phyloP scores from a whole-genome alignment of 768 basidiomycete genomes.

The Tricholoma furcatifolium region DNA sequence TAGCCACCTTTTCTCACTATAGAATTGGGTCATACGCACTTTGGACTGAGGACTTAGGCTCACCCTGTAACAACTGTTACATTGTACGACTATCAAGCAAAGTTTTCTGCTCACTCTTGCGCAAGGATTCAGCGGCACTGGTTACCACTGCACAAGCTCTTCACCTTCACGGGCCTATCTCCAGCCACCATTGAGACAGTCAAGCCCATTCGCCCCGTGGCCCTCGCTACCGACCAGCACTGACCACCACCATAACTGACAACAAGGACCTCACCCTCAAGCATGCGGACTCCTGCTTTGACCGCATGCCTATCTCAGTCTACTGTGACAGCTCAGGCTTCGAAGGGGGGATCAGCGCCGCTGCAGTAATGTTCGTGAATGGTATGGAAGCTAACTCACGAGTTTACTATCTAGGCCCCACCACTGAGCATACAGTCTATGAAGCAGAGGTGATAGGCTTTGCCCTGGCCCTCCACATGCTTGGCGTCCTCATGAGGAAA shows the following conservation, averaged over 20 bases:
- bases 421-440: conserved; percentile 7
- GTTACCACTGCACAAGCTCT: background rate
- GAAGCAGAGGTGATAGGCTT: conserved; percentile 1
- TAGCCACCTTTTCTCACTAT: too few species aligned
- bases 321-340: conserved; percentile 11
- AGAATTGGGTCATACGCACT: too few species aligned
- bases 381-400: background rate
- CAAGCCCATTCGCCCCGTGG: background rate
- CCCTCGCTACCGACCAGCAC: background rate
- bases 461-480: background rate
- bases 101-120: background rate
- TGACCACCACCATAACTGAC: background rate
- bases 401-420: conserved; percentile 1
- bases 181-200: background rate
- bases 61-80: too few species aligned
- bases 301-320: background rate
- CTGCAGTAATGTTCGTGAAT: conserved; percentile 2
- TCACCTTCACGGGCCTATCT: background rate
- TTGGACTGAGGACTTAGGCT: too few species aligned
- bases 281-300: background rate
- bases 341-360: conserved; percentile 1
- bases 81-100: too few species aligned
- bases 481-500: background rate
- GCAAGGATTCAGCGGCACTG: background rate
- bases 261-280: conserved; percentile 30